Evolutionary conservation across 331 rosid species (phyloP), one percentile per base, ranked within the genome.

Genomic region (Arachis monticola): DNA sequence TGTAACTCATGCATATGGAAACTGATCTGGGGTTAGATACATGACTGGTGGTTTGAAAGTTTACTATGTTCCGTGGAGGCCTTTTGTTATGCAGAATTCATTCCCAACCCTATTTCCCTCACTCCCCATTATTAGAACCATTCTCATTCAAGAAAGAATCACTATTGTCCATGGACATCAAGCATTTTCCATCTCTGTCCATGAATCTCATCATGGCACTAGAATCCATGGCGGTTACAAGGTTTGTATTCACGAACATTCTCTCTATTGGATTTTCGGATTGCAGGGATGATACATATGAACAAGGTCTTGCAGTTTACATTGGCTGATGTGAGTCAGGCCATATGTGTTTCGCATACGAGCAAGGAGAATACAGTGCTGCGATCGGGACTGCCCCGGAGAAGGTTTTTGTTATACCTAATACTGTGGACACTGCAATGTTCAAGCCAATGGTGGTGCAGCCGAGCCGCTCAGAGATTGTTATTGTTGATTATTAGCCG

Each of bases 241-340:
- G 87, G 95, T 86, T 53, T n/a, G 89, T 91, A 38, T 94, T 94
- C 82, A 94, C 96, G 12, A 95, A 94, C 98, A 94, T 82, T 94
- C 97, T 3, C 87, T 94, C 17, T 91, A 94, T 82, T n/a, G 98
- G 98, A 77, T 94, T 94, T 80, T 79, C 95, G 73, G 97, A 91
- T 73, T n/a, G 88, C 70, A 44, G 97, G 98, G 61, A 93, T 96
- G 82, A 94, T 94, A 80, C 98, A 94, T 76, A 94, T 94, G 98
- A 94, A 94, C 87, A 94, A 94, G 89, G 96, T 94, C 6, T 81
- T 94, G 86, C 98, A 94, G 84, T 94, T 94, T 77, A 91, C 97
- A 73, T 77, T 91, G 73, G 97, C 98, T 38, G 92, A 94, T 84
- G 94, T 94, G 57, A 91, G 84, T 82, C 96, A 88, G 86, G 96